Evolutionary conservation across 495 filamentous ascomycete species (phyloP), one percentile per base, ranked within the genome.

Genomic region (Astrothelium subdiscretum): DNA sequence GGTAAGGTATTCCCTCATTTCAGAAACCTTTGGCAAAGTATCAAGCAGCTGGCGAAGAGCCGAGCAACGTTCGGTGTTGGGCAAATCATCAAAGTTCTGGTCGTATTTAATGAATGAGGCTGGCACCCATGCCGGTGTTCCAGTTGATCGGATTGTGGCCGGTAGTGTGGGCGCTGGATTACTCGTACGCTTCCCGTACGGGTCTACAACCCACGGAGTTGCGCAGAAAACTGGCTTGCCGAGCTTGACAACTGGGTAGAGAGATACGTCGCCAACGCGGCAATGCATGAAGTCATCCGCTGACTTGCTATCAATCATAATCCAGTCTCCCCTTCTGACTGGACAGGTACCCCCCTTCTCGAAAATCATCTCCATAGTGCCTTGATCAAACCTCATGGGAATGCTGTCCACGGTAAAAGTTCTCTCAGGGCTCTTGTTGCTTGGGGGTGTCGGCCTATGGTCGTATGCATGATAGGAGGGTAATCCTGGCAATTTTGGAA

Each of bases 1-100:
- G 43, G 71, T 64, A 22, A 96, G 75, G 67, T 81, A 94, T 0
- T 69, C 59, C 60, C 73, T 79, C 80, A 96, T 89, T 0, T 81
- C 70, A 32, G 72, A 62, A 6, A 96, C 79, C 24, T 76, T 74
- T 0, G 92, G 92, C 2, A 96, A 77, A 0, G 81, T 84, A 27
- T 86, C 77, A 0, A 96, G 73, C 2, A 95, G 67, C 32, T 75
- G 70, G n/a, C 76, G 63, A 42, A 95, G 81, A 8, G 77, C 73
- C 1, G 67, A 62, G 11, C 76, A 76, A 69, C 91, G 92, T 1
- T 72, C 61, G 0, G 27, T 2, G 0, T 70, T 62, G 3, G 58
- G 38, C 20, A 89, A 72, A 1, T 80, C 71, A 61, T 86, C 84
- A 63, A 87, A 84, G 54, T 80, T 78, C 52, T 74, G 73, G 61